phyloP scores from a whole-genome alignment of 225 moss, liverwort and hornwort species.

The Ulota crispa region DNA sequence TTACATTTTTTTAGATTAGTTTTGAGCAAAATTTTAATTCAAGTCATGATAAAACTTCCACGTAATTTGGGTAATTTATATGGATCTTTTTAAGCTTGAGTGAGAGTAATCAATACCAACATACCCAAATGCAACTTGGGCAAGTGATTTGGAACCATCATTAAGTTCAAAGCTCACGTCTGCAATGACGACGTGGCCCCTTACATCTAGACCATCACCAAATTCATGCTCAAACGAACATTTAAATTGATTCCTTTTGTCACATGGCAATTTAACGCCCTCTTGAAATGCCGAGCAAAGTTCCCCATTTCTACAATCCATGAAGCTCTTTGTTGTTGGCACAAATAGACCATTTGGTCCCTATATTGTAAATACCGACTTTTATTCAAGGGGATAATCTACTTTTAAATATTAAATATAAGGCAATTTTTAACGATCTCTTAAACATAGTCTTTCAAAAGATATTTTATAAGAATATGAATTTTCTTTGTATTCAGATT shows the following conservation, averaged over 20 bases:
- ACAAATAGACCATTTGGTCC: constrained; percentile 38
- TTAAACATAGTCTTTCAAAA: too few relatives aligned
- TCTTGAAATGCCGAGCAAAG: constrained; percentile 28
- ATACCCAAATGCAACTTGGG: constrained; percentile 33
- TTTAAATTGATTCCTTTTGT: background rate
- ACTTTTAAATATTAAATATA: too few relatives aligned
- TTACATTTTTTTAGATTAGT: too few relatives aligned
- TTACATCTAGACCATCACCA: constrained; percentile 19
- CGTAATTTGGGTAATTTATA: too few relatives aligned
- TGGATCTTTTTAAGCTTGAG: background rate
- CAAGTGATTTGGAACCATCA: constrained; percentile 4
- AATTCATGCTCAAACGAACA: constrained; percentile 18
- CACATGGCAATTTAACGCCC: background rate
- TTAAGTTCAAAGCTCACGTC: background rate
- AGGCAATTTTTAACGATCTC: too few relatives aligned
- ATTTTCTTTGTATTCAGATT: too few relatives aligned
- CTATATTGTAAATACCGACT: background rate
- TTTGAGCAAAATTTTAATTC: too few relatives aligned
- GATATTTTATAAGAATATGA: too few relatives aligned
- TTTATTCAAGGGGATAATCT: too few relatives aligned
- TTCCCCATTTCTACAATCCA: constrained; percentile 7
- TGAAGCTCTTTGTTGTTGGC: background rate
- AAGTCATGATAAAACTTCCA: too few relatives aligned
- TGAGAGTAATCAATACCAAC: background rate
- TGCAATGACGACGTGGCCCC: background rate